These are phyloP conservation scores for Exophiala phaeomuriformis DNA, from an alignment of 2,329 filamentous ascomycete genomes.

Conservation along the genomic window DNA sequence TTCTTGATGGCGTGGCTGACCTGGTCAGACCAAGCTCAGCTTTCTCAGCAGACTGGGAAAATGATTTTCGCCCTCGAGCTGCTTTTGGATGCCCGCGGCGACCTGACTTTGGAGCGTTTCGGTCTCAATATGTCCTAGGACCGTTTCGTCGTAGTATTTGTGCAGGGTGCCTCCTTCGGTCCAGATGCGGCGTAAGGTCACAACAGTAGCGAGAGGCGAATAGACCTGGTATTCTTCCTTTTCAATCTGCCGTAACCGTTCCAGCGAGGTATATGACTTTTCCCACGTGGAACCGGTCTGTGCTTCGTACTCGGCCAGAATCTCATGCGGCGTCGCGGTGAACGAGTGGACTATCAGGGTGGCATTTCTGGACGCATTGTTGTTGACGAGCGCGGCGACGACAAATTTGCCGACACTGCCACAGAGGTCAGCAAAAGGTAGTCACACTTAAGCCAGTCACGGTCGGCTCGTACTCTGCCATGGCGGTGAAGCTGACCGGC, in stretches of 20 bases:
- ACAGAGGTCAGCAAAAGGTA: conserved; percentile 2
- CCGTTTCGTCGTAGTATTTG: conserved; percentile 58
- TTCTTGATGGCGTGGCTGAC: too few species aligned
- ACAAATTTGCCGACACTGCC: conserved; percentile 59
- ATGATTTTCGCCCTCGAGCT: conserved; percentile 23
- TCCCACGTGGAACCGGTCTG: conserved; percentile 55
- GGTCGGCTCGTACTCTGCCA: conserved; percentile 52
- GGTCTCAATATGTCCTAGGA: conserved; percentile 48
- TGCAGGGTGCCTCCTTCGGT: conserved; percentile 65
- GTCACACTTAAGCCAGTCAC: not conserved
- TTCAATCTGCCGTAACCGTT: conserved; percentile 51
- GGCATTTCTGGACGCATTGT: conserved; percentile 47
- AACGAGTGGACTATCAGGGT: conserved; percentile 65
- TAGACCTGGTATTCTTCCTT: conserved; percentile 51
- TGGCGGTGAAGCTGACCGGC: conserved; percentile 60
- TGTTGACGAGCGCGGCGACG: conserved; percentile 54
- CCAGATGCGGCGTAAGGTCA: conserved; percentile 65
- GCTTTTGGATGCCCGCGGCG: conserved; percentile 22
- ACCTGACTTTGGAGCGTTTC: conserved; percentile 45
- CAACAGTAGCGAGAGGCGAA: conserved; percentile 46
- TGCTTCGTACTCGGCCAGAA: conserved; percentile 60
- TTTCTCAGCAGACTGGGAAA: conserved; percentile 26
- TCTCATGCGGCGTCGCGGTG: conserved; percentile 55
- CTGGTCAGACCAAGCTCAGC: conserved; percentile 17
- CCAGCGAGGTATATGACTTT: conserved; percentile 47